phyloP scores from a whole-genome alignment of 129 eudicot species.

The Logfia minima region DNA sequence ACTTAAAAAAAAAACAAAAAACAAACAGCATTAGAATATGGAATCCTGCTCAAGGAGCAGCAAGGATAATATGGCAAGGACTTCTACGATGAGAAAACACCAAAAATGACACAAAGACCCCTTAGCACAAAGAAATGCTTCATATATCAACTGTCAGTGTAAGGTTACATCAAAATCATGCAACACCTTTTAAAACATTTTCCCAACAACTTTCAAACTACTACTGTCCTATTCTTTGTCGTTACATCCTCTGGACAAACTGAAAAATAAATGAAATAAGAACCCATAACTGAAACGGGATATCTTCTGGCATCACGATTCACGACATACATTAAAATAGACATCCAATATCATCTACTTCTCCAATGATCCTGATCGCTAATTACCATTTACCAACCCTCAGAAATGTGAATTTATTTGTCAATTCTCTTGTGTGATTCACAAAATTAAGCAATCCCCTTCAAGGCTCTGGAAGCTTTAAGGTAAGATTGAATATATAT shows the following conservation, averaged over 20 bases:
- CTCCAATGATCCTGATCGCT: not conserved
- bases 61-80: not conserved
- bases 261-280: not conserved
- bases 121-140: not conserved
- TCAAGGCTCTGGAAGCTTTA: not conserved
- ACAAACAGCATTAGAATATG: not conserved
- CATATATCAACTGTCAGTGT: not conserved
- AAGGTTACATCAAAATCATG: conserved; percentile 9
- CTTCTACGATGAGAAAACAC: not conserved
- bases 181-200: not conserved
- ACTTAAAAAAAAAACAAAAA: not conserved
- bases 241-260: not conserved
- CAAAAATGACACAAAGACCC: not conserved
- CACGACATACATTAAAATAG: not conserved
- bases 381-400: not conserved
- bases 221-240: not conserved
- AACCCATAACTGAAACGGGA: not conserved
- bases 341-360: not conserved
- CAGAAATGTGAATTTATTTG: not conserved
- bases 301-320: not conserved
- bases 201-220: not conserved
- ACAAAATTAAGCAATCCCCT: not conserved
- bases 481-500: not conserved
- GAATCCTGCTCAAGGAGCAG: not conserved
- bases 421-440: not conserved